Conservation (phyloP, 495 filamentous ascomycete species). For the Lepidopterella palustris region DNA sequence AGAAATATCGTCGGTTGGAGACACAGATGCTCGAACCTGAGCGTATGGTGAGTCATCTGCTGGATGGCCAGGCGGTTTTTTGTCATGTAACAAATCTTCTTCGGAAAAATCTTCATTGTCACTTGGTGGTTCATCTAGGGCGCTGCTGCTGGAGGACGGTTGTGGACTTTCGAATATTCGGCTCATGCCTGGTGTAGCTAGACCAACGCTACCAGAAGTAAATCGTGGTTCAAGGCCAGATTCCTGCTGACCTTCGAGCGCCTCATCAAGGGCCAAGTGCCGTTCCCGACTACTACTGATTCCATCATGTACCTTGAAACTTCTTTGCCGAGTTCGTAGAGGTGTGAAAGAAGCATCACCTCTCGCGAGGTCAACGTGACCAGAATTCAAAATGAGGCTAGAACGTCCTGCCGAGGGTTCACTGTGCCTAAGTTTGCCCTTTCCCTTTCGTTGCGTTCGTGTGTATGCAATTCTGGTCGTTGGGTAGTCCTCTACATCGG, state of each 20-base stretch:
- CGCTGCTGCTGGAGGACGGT: slow-evolving; percentile 22
- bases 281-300: slow-evolving; percentile 3
- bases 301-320: neutral
- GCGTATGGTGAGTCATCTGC: slow-evolving; percentile 29
- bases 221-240: slow-evolving; percentile 22
- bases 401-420: slow-evolving; percentile 4
- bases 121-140: neutral
- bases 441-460: slow-evolving; percentile 17
- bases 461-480: neutral
- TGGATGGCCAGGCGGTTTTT: slow-evolving; percentile 3
- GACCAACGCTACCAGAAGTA: slow-evolving; percentile 5
- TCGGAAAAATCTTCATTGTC: slow-evolving; percentile 18
- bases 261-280: neutral
- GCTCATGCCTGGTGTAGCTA: neutral
- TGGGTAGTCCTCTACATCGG: slow-evolving; percentile 17
- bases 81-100: slow-evolving; percentile 14
- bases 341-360: slow-evolving; percentile 12
- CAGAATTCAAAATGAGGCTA: neutral
- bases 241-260: slow-evolving; percentile 17
- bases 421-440: slow-evolving; percentile 26
- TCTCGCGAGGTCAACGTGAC: slow-evolving; percentile 3
- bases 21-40: slow-evolving; percentile 66
- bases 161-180: slow-evolving; percentile 19
- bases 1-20: slow-evolving; percentile 61
- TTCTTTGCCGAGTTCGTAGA: slow-evolving; percentile 14